These are phyloP conservation scores for Pelargonium australe DNA, from an alignment of 441 rosid genomes.

Conservation along the genomic window DNA sequence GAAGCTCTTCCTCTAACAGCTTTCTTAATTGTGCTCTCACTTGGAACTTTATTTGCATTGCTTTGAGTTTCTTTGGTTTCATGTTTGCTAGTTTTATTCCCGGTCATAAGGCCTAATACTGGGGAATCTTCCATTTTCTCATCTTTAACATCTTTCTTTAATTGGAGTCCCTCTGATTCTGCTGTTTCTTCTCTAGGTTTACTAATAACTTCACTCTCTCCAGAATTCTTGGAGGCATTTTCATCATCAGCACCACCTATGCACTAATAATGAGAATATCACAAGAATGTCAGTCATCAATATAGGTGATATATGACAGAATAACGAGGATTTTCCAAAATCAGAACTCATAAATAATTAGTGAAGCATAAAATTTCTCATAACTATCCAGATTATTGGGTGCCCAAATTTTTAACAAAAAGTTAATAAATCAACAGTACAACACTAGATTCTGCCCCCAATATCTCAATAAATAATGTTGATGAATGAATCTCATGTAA, in stretches of 20 bases:
- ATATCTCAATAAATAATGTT: background rate
- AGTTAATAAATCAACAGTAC: too few species aligned
- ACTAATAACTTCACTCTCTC: slow-evolving; percentile 28
- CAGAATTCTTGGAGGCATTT: slow-evolving; percentile 43
- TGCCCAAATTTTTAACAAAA: background rate
- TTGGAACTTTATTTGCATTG: slow-evolving; percentile 31
- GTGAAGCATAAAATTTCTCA: background rate
- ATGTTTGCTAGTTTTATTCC: slow-evolving; percentile 28
- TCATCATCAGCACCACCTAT: slow-evolving; percentile 38
- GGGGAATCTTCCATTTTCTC: slow-evolving; percentile 74
- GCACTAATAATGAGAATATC: slow-evolving; percentile 35
- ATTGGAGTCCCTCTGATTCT: slow-evolving; percentile 34
- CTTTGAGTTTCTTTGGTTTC: slow-evolving; percentile 30
- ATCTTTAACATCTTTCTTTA: slow-evolving; percentile 36
- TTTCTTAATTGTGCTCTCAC: slow-evolving; percentile 43
- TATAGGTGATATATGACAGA: background rate
- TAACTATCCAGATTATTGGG: background rate
- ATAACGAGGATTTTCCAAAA: background rate
- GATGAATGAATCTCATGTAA: background rate
- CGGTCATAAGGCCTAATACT: slow-evolving; percentile 63
- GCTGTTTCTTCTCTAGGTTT: slow-evolving; percentile 29
- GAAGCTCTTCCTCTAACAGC: slow-evolving; percentile 56
- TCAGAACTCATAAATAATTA: background rate
- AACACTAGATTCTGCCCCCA: too few species aligned
- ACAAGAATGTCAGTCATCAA: slow-evolving; percentile 1